phyloP scores from a whole-genome alignment of 2,329 filamentous ascomycete species.

The Penicillium olsonii region DNA sequence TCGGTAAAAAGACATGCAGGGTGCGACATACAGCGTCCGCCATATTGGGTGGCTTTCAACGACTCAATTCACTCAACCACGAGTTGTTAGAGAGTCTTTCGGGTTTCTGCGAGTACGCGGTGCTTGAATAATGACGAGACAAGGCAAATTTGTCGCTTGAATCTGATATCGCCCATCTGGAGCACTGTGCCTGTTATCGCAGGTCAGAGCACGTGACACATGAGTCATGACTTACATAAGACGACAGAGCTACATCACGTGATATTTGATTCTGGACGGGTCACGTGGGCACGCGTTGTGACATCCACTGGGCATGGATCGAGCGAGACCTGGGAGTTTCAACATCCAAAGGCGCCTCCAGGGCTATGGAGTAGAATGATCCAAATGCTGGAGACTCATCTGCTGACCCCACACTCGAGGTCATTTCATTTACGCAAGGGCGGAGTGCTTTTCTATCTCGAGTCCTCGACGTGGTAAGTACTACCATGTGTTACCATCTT shows the following conservation, averaged over 20 bases:
- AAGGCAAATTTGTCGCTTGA: constrained; percentile 22
- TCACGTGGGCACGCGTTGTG: too few relatives aligned
- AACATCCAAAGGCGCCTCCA: too few relatives aligned
- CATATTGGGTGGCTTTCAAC: constrained; percentile 33
- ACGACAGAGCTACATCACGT: too few relatives aligned
- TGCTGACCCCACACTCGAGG: too few relatives aligned
- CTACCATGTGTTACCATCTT: background rate
- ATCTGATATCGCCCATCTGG: constrained; percentile 19
- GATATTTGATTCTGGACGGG: too few relatives aligned
- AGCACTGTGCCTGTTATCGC: constrained; percentile 23
- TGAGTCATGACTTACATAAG: constrained; percentile 17
- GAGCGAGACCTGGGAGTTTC: too few relatives aligned
- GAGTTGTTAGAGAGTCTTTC: background rate
- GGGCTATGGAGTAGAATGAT: too few relatives aligned
- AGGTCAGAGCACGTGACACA: constrained; percentile 18
- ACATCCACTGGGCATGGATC: too few relatives aligned
- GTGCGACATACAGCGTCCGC: constrained; percentile 48
- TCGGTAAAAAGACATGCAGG: constrained; percentile 37
- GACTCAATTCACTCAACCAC: constrained; percentile 18
- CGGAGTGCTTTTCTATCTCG: too few relatives aligned
- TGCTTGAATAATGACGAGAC: constrained; percentile 9
- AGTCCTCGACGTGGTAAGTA: too few relatives aligned
- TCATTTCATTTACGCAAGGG: too few relatives aligned
- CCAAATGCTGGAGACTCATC: too few relatives aligned
- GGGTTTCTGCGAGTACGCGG: constrained; percentile 2